These are phyloP conservation scores for Sphagnurus paluster DNA, from an alignment of 1,284 basidiomycete species.

Conservation along the genomic window DNA sequence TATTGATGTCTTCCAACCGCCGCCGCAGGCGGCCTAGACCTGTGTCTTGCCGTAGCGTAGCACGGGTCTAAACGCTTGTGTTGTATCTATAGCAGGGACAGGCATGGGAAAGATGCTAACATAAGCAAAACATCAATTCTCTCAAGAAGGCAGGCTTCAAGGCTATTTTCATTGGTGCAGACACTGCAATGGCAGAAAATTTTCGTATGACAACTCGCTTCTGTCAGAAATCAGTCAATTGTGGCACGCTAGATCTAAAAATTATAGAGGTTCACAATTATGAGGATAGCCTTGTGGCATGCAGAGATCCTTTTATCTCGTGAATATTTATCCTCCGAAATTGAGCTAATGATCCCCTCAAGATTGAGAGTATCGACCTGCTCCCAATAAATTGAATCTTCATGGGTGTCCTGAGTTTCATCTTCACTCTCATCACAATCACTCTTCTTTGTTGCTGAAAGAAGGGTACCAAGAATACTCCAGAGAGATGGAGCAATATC, in stretches of 20 bases:
- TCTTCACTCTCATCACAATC: background rate
- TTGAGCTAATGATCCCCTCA: conserved; percentile 1
- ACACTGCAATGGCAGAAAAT: background rate
- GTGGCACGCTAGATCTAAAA: no score
- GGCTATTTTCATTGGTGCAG: background rate
- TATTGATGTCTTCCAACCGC: no score
- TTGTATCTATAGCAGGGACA: background rate
- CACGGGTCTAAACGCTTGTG: no score
- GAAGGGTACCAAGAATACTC: background rate
- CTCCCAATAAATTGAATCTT: background rate
- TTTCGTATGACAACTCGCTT: no score
- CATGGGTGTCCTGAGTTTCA: background rate
- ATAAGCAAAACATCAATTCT: background rate
- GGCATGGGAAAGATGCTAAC: background rate
- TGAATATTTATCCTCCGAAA: background rate
- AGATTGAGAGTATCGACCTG: background rate
- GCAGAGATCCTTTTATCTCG: background rate
- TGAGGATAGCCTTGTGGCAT: background rate
- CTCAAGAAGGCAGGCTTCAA: background rate
- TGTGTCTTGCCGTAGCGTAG: no score
- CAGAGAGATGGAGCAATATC: background rate
- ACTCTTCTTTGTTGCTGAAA: background rate
- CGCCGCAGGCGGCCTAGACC: no score
- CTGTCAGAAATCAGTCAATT: no score
- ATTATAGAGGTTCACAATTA: background rate